Evolutionary conservation across 106 monocot genomes (phyloP), one percentile per base, ranked within the genome.

Genomic region (Ottelia alismoides): DNA sequence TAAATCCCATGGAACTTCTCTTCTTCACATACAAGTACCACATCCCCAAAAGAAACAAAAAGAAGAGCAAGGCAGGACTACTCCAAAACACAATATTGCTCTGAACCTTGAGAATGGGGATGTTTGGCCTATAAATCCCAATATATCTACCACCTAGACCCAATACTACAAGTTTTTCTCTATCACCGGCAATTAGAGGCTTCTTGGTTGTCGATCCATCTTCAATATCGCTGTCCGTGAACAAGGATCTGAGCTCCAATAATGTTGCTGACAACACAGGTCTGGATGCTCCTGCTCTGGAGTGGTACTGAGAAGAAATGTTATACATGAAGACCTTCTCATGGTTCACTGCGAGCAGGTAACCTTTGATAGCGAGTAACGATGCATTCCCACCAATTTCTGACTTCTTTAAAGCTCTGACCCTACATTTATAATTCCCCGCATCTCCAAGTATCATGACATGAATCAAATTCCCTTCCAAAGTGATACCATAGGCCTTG

Each of bases 11-110:
- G 2, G 82, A 72, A 43, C 80, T 79, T 65, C 82, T 85, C 78
- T 96, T 96, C 76, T 96, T 96, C 60, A 81, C 85, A 44, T 89
- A 85, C 48, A 88, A 81, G 43, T 85, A 81, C 96, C 88, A 96
- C 17, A 78, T 58, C 0, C 79, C 85, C 51, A 96, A 70, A 35
- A 96, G 46, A 51, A 96, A 78, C 45, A 96, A 10, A 11, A 96
- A 65, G 70, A 96, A 89, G 12, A 96, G 64, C 28, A 96, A 64
- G 18, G 62, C 71, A 19, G 89, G 89, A 17, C 69, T 85, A 54
- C 81, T 96, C 96, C 96, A 96, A 4, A 89, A 70, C 47, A 89
- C 79, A 3, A 68, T 71, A 67, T 72, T 78, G 61, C 54, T 89
- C 65, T 85, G 82, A 2, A 58, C 51, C 65, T 73, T 81, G 64